phyloP scores from a whole-genome alignment of 345 rosid genomes.

The Hirschfeldia incana region DNA sequence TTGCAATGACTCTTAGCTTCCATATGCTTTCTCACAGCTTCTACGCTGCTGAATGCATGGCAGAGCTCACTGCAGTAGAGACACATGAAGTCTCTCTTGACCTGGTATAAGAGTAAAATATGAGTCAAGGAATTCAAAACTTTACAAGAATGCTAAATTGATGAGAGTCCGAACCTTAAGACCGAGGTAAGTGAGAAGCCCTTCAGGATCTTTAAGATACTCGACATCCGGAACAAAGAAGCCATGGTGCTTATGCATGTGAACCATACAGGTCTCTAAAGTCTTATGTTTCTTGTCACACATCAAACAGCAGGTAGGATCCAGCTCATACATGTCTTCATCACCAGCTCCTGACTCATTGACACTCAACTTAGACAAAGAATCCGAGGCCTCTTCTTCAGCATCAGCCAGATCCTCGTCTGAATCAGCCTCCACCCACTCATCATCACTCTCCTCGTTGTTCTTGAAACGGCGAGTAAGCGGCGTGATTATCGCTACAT shows the following conservation, averaged over 20 bases:
- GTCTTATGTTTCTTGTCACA: slow-evolving; percentile 63
- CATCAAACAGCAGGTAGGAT: slow-evolving; percentile 87
- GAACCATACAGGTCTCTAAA: slow-evolving; percentile 85
- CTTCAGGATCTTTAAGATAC: slow-evolving; percentile 84
- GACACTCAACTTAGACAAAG: slow-evolving; percentile 58
- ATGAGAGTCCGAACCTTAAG: slow-evolving; percentile 77
- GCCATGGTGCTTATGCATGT: slow-evolving; percentile 93
- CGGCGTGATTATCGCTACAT: slow-evolving; percentile 54
- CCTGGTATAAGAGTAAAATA: slow-evolving; percentile 44
- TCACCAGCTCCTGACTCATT: slow-evolving; percentile 46
- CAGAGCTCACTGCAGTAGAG: slow-evolving; percentile 83
- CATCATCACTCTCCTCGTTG: slow-evolving; percentile 64
- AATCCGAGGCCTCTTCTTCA: slow-evolving; percentile 48
- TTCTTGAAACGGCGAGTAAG: slow-evolving; percentile 48
- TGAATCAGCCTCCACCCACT: slow-evolving; percentile 82
- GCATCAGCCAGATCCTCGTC: slow-evolving; percentile 62
- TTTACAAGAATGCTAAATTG: slow-evolving; percentile 1
- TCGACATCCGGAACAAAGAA: slow-evolving; percentile 87
- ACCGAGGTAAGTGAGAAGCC: slow-evolving; percentile 80
- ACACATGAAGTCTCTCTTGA: slow-evolving; percentile 82
- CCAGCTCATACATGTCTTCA: slow-evolving; percentile 51
- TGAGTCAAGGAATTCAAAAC: background rate
- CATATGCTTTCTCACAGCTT: slow-evolving; percentile 98
- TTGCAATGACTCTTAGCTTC: slow-evolving; percentile 91
- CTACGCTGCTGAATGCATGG: slow-evolving; percentile 75